Base-by-base conservation (phyloP, 2,329 filamentous ascomycete species). In the Aspergillus floridensis region DNA sequence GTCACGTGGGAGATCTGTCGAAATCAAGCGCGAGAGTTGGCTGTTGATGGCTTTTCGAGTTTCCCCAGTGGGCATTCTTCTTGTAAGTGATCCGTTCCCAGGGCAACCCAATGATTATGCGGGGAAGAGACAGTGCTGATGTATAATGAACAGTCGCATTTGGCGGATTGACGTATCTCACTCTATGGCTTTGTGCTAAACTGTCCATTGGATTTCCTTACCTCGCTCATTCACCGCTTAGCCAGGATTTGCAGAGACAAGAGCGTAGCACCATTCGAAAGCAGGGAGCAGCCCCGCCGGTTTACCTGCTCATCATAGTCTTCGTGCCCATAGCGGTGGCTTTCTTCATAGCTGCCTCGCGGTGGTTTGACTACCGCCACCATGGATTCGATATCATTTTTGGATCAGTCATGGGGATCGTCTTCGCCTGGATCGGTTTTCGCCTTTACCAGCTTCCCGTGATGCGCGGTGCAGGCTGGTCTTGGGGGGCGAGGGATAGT, bases 331-430 rank as follows among this genome's bases (percentile, higher is more conserved):
- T 92, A 64, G 88, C 87, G 58, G 79, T 85, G 1, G 89, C 92
- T 5, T 84, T 92, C 63, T 96, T 92, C 77, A 89, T 97, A 63
- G 83, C 88, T n/a, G 86, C 88, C 29, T 93, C 91, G 1, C 89
- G 93, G 11, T 98, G 89, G 84, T 92, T 88, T 60, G 88, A 97
- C 74, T 96, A 88, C 78, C 87, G 91, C 44, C 93, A 98, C 74
- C 90, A 93, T 72, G 92, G 88, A n/a, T 93, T 96, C 72, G 93
- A 98, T 65, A 90, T 97, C 65, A 77, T 97, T 2, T 91, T 90
- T 63, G 93, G 93, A n/a, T 89, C 88, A 57, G 65, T 90, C 12
- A 89, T 97, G 62, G 93, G 93, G 8, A 82, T 88, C 14, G 76
- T 87, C 49, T 85, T 85, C 41, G 85, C 90, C 21, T 87, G 88